These are phyloP conservation scores for Carex scoparia DNA, from an alignment of 176 grass and related monocot species.

Conservation along the genomic window DNA sequence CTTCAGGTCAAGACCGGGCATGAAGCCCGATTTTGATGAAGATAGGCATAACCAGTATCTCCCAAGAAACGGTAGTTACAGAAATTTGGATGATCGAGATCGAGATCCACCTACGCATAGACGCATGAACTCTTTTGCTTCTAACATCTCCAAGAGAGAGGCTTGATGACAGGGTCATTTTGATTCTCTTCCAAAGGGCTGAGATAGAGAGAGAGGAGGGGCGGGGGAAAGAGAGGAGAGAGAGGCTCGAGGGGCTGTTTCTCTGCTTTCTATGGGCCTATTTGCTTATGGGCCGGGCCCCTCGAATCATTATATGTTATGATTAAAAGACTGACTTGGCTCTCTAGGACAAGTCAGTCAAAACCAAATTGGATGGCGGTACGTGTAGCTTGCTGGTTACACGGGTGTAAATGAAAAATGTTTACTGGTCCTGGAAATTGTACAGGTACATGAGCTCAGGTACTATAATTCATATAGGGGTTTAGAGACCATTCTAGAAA, in stretches of 20 bases:
- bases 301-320: background rate
- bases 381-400: background rate
- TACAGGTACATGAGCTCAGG: conserved; percentile 21
- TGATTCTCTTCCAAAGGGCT: background rate
- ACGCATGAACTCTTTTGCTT: conserved; percentile 58
- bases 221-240: background rate
- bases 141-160: conserved; percentile 57
- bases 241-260: background rate
- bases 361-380: background rate
- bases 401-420: conserved; percentile 14
- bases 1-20: conserved; percentile 49
- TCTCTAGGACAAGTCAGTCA: background rate
- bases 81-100: conserved; percentile 68
- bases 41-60: conserved; percentile 44
- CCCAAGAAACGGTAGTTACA: conserved; percentile 68
- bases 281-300: background rate
- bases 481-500: background rate
- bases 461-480: conserved; percentile 21
- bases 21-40: conserved; percentile 51
- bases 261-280: background rate
- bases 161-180: conserved; percentile 21
- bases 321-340: background rate
- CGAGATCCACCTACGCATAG: conserved; percentile 21
- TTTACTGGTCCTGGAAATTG: conserved; percentile 13
- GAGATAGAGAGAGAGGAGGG: background rate